Conservation (phyloP, 495 filamentous ascomycete genomes). For the Thozetella sp. region DNA sequence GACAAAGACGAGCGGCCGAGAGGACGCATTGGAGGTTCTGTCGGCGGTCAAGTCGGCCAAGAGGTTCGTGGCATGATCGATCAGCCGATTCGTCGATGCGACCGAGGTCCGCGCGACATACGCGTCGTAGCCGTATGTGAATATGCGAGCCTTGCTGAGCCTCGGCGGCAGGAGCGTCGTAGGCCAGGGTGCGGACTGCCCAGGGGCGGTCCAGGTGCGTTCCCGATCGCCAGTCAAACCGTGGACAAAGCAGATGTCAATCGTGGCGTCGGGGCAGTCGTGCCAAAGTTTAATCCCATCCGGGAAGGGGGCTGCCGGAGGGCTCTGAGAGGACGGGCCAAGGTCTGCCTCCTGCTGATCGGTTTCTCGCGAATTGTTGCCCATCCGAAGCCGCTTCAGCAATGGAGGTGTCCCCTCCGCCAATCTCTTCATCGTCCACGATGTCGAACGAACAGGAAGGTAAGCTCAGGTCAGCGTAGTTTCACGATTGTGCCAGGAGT, state of each 20-base stretch:
- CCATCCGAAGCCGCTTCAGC: too few relatives aligned
- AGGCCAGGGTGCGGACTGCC: constrained; percentile 21
- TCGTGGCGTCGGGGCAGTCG: constrained; percentile 13
- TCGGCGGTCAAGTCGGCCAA: constrained; percentile 11
- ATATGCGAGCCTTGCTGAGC: constrained; percentile 17
- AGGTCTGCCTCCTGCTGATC: too few relatives aligned
- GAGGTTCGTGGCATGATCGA: constrained; percentile 15
- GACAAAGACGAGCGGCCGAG: constrained; percentile 30
- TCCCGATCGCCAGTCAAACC: constrained; percentile 27
- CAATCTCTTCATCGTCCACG: too few relatives aligned
- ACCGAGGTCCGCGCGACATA: constrained; percentile 3
- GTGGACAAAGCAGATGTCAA: constrained; percentile 28
- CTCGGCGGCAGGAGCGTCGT: constrained; percentile 17
- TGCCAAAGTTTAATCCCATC: constrained; percentile 15
- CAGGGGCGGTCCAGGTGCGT: constrained; percentile 21
- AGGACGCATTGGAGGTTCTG: neutral
- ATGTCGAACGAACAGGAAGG: too few relatives aligned
- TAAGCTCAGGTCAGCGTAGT: too few relatives aligned
- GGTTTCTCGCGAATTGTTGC: too few relatives aligned
- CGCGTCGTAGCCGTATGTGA: constrained; percentile 24
- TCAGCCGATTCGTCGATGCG: constrained; percentile 7
- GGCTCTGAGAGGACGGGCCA: too few relatives aligned
- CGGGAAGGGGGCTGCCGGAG: too few relatives aligned
- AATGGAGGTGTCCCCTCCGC: too few relatives aligned
- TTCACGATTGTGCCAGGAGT: too few relatives aligned